Conservation (phyloP, 164 flowering plant genomes). For the Magnolia officinalis region DNA sequence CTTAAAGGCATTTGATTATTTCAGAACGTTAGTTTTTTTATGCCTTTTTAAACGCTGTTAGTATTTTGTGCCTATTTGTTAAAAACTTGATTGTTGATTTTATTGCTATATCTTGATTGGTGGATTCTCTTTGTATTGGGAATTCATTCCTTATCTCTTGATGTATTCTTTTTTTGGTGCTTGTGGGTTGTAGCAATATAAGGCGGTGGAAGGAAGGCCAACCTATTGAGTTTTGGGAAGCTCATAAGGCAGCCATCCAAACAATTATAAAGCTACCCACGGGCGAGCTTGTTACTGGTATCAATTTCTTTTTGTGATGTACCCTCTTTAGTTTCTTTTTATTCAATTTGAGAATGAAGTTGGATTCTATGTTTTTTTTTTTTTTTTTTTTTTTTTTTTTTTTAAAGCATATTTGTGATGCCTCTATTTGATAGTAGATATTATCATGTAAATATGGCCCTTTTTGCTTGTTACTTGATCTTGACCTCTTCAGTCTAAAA, state of each 20-base stretch:
- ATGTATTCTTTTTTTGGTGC: not conserved
- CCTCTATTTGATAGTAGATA: not conserved
- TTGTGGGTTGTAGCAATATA: slow-evolving; percentile 51
- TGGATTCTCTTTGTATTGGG: not conserved
- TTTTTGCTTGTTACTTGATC: not conserved
- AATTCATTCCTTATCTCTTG: not conserved
- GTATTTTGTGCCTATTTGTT: not conserved
- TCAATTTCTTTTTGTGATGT: not conserved
- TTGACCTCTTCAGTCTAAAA: not conserved
- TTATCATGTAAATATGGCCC: not conserved
- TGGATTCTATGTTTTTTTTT: too few species aligned
- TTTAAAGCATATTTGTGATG: not conserved
- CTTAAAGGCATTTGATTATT: too few species aligned
- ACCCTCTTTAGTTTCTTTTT: not conserved
- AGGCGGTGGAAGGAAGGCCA: slow-evolving; percentile 82
- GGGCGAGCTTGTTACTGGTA: slow-evolving; percentile 92
- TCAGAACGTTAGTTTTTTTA: not conserved
- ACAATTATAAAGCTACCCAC: slow-evolving; percentile 71
- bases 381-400: too few species aligned
- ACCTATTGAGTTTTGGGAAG: slow-evolving; percentile 68
- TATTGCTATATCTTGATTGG: not conserved
- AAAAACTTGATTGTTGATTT: not conserved
- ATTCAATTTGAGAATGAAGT: too few species aligned
- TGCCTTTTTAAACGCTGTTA: not conserved
- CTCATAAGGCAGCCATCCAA: slow-evolving; percentile 82